Conservation (phyloP, 371 early-diverging fungal species). For the Mortierella sp. region DNA sequence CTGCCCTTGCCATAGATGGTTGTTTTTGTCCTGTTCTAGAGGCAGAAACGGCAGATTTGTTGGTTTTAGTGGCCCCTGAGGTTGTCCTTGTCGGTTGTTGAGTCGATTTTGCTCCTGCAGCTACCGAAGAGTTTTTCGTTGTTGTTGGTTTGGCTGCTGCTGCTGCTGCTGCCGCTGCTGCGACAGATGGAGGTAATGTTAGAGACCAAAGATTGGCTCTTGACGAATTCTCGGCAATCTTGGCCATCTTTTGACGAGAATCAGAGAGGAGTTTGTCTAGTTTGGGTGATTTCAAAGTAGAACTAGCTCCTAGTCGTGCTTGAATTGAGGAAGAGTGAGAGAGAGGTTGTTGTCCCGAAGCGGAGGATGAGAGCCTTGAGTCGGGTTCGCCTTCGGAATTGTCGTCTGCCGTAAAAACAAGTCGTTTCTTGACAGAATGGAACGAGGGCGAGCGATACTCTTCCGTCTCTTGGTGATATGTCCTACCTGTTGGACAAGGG, state of each 20-base stretch:
- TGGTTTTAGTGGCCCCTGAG: background rate
- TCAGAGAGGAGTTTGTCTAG: conserved; percentile 23
- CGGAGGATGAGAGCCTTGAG: too few relatives aligned
- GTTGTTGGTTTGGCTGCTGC: background rate
- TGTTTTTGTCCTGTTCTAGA: background rate
- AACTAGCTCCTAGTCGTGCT: background rate
- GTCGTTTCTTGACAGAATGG: conserved; percentile 30
- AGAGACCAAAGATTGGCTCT: background rate
- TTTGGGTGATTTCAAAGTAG: conserved; percentile 15
- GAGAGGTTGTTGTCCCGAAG: too few relatives aligned
- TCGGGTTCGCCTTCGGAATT: too few relatives aligned
- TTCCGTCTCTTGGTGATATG: conserved; percentile 1
- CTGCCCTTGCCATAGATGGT: too few relatives aligned
- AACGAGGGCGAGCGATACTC: conserved; percentile 42
- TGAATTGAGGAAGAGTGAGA: too few relatives aligned
- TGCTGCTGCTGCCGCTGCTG: too few relatives aligned
- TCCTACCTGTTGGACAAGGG: too few relatives aligned
- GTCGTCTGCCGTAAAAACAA: conserved; percentile 22
- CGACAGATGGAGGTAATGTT: too few relatives aligned
- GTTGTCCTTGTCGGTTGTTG: background rate
- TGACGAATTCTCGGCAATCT: conserved; percentile 3
- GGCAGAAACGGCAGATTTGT: background rate
- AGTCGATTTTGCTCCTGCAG: background rate
- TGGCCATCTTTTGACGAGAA: conserved; percentile 19
- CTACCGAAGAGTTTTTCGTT: background rate